Evolutionary conservation across 495 filamentous ascomycete genomes (phyloP), one percentile per base, ranked within the genome.

Genomic region (Penicillium manginii): DNA sequence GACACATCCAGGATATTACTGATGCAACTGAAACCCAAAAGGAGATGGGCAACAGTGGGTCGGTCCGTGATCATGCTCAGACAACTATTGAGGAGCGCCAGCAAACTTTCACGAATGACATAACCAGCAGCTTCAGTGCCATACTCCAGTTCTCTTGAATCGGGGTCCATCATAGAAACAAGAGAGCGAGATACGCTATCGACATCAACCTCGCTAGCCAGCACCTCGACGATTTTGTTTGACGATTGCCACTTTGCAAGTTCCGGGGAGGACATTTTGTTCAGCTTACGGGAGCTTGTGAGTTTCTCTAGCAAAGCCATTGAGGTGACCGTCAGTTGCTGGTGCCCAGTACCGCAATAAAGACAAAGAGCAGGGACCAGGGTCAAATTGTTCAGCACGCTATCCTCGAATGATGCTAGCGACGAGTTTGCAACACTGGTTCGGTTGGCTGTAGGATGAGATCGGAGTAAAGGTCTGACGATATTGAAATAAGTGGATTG

Each of bases 401-500:
- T 93, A 61, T 98, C 96, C 71, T 99, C 96, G 67, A 98, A 92
- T 1, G 89, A 91, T 14, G 86, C 79, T 53, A 93, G 87, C 3
- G 90, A 81, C 8, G 85, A 82, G 65, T 93, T 93, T 1, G 86
- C 83, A 17, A 91, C 85, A 37, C 73, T 71, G 21, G 69, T 73
- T 53, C 74, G 76, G 53, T 67, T 74, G 29, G 68, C 73, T 50
- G 62, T 74, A 45, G 76, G 67, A 29, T 83, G 78, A n/a, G 71
- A 70, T 66, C 87, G 90, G 58, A 96, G 78, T 8, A 89, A 62
- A 4, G 93, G 91, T 26, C 88, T 86, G 15, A 97, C 88, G 19
- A 97, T 84, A 63, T 97, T 86, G 52, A 94, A 78, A 70, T 96
- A 98, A 8, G 93, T 98, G 9, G 91, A 85, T 72, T 99, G 94